A percentile compares a stretch with the other conserved stretches of the same genome.
Conservation (phyloP, 2,329 filamentous ascomycete genomes). For the Penicillium sclerotigenum region DNA sequence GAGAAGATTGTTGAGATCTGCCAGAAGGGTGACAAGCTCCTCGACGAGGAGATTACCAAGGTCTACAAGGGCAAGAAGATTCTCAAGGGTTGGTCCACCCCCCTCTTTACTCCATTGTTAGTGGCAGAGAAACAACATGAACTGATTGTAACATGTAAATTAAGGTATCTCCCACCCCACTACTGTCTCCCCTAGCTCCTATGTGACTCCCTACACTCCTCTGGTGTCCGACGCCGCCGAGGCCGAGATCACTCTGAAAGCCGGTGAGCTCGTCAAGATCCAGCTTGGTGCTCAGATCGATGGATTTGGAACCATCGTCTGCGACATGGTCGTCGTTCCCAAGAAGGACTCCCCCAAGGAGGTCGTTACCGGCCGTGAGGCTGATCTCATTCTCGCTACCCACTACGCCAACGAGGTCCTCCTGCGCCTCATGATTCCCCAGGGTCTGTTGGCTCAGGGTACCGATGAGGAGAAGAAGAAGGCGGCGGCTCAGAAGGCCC, state of each 20-base stretch:
- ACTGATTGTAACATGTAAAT: slow-evolving; percentile 17
- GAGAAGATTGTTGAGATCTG: slow-evolving; percentile 93
- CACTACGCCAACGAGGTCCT: slow-evolving; percentile 96
- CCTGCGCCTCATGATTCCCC: slow-evolving; percentile 83
- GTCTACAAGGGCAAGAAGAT: slow-evolving; percentile 99
- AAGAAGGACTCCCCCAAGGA: slow-evolving; percentile 59
- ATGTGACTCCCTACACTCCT: slow-evolving; percentile 95
- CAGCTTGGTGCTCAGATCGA: slow-evolving; percentile 99
- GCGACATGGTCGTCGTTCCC: slow-evolving; percentile 79
- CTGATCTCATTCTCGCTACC: slow-evolving; percentile 85
- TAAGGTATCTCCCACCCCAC: slow-evolving; percentile 87
- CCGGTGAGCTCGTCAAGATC: slow-evolving; percentile 89
- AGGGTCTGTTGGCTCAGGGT: slow-evolving; percentile 76
- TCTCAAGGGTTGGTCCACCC: slow-evolving; percentile 65
- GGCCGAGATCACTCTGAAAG: slow-evolving; percentile 73
- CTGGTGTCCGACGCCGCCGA: slow-evolving; percentile 82
- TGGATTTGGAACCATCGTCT: slow-evolving; percentile 93
- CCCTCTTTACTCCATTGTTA: neutral
- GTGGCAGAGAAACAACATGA: slow-evolving; percentile 3
- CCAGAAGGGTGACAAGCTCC: slow-evolving; percentile 89
- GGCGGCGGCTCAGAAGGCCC: slow-evolving; percentile 75
- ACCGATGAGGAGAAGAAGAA: slow-evolving; percentile 95
- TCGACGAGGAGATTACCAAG: slow-evolving; percentile 90
- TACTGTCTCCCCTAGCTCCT: slow-evolving; percentile 89
- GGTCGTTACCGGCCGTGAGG: slow-evolving; percentile 69